Base-by-base conservation (phyloP, 2,329 filamentous ascomycete genomes). In the Venturia aucupariae region DNA sequence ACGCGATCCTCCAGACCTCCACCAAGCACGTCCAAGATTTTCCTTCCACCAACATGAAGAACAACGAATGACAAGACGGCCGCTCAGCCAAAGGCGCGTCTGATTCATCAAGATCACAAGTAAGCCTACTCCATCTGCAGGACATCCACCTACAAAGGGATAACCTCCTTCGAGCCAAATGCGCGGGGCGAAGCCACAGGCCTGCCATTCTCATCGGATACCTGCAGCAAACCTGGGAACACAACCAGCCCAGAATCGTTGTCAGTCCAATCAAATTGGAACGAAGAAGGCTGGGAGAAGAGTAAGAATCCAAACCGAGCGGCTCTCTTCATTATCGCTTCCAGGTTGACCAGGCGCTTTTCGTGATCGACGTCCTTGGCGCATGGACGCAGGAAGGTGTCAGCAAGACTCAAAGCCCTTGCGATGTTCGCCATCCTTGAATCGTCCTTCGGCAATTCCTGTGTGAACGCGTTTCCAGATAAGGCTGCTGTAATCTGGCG, bases 171-270 rank as follows among this genome's bases (percentile, higher is more conserved):
- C 17, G 32, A 35, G 8, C 51, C 73, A 59, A 74, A 74, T 1
- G 68, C 65, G 19, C 71, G 66, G 13, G 73, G 71, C 30, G 70
- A 69, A 13, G 48, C 67, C n/a, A 74, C 57, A n/a, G 62, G 44
- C 55, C 70, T 66, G 1, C 72, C 72, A 13, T 66, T 63, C 41
- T 75, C 74, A 54, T 75, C 71, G 22, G 68, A 66, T 1, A 72
- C 61, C 63, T 75, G 72, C 48, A 75, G 64, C 60, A 76, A 68
- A 11, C 71, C 72, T 8, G 74, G 74, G 54, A 74, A 75, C 15
- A 75, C 69, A 61, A 72, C 73, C 13, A 57, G 51, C 24, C 70
- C 68, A 24, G 61, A 64, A 13, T 69, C 63, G 3, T 69, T 67
- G 44, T 69, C 67, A 39, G 71, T 68, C 73, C 74, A 75, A 38